Conservation (phyloP, 2,329 filamentous ascomycete species). For the Elsinoe batatas region DNA sequence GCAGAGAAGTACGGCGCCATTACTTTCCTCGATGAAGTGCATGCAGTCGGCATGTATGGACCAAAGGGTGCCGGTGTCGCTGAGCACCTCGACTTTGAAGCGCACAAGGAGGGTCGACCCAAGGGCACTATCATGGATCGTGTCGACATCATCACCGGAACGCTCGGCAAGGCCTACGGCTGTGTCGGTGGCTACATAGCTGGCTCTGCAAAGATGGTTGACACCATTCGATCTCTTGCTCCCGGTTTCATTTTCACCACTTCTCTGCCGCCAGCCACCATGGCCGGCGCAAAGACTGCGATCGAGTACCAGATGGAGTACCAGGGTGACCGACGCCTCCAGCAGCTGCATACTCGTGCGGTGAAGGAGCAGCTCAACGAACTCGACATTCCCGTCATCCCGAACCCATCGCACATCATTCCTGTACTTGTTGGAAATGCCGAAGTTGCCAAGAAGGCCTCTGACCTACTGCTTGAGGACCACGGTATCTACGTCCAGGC, state of each 20-base stretch:
- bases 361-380: conserved; percentile 76
- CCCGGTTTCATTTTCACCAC: conserved; percentile 99
- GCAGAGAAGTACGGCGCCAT: conserved; percentile 96
- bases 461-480: conserved; percentile 80
- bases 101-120: conserved; percentile 64
- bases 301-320: conserved; percentile 90
- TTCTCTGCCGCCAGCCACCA: conserved; percentile 86
- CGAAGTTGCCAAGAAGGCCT: conserved; percentile 82
- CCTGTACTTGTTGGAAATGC: conserved; percentile 91
- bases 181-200: conserved; percentile 98
- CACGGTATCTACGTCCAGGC: conserved; percentile 95
- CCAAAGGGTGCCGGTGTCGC: conserved; percentile 91
- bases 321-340: conserved; percentile 76
- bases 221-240: conserved; percentile 86
- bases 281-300: conserved; percentile 84
- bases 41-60: conserved; percentile 98
- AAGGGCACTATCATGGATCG: conserved; percentile 87
- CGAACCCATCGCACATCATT: conserved; percentile 93
- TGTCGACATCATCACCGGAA: conserved; percentile 95
- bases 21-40: conserved; percentile 96
- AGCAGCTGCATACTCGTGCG: conserved; percentile 91
- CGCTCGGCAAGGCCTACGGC: conserved; percentile 93
- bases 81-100: conserved; percentile 91
- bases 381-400: conserved; percentile 88
- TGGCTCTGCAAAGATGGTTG: conserved; percentile 74